Evolutionary conservation across 495 filamentous ascomycete genomes (phyloP), one percentile per base, ranked within the genome.

Genomic region (Penicillium roqueforti): DNA sequence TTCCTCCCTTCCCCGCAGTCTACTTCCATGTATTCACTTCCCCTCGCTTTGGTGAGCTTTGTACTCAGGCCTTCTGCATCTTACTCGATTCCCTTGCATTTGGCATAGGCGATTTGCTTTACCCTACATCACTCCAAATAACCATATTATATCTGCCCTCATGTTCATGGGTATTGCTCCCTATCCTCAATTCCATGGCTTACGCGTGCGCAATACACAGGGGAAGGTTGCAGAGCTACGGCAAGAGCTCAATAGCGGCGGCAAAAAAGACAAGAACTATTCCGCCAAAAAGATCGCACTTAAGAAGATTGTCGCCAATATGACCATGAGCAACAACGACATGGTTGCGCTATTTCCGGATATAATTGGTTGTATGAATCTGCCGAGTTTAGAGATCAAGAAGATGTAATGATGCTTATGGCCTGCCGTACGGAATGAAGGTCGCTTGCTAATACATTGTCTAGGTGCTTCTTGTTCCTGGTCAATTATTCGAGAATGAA

Each of bases 301-400:
- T 47, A 99, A 99, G 84, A 97, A 97, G 80, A 97, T 99, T 59
- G 93, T 99, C 64, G 93, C 93, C 60, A 99, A 97, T 67, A 97
- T 99, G 93, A 97, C 93, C 51, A 97, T 97, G 93, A 96, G 91
- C 81, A 99, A 97, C 71, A 99, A 99, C 63, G 93, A 99, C 71
- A 99, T 99, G 93, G 87, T 97, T 47, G 90, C 88, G 20, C 74
- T 99, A 54, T 99, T 99, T 60, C 91, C 95, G 22, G 93, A 99
- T 69, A 85, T 99, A 34, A 86, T 97, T 60, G 84, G 76, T 46
- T 96, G 91, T 76, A 99, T 99, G 93, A 83, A 87, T 53, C 87
- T 97, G 51, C 87, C 86, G 40, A 92, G 87, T 59, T 74, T 97
- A 67, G 93, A 99, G 77, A 97, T 99, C 73, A 99, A 99, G 82